phyloP scores from a whole-genome alignment of 176 grass and related monocot species.

The Poa pratensis region DNA sequence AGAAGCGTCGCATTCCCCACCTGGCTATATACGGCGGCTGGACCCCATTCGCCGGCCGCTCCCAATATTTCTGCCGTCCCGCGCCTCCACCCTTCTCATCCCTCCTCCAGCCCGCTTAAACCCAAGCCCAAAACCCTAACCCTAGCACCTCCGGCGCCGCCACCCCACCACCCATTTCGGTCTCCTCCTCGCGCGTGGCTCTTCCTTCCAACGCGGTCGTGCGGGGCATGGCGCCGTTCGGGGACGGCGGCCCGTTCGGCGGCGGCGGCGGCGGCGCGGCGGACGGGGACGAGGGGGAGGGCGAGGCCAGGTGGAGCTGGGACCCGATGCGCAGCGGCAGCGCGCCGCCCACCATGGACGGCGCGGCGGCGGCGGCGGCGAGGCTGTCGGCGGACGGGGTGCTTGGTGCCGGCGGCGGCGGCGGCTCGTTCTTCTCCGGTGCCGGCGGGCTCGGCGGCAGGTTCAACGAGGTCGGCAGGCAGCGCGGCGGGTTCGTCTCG shows the following conservation, averaged over 20 bases:
- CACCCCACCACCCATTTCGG: constrained; percentile 36
- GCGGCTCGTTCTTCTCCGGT: not conserved
- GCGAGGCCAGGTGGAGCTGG: not conserved
- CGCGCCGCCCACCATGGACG: constrained; percentile 84
- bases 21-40: not conserved
- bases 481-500: not conserved
- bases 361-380: constrained; percentile 30
- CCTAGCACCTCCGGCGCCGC: constrained; percentile 46
- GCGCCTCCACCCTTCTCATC: not conserved
- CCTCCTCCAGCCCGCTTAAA: not conserved
- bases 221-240: constrained; percentile 10
- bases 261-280: not conserved
- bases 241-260: not conserved
- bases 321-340: constrained; percentile 71
- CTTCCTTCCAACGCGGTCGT: too few relatives aligned
- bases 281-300: not conserved
- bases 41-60: not conserved
- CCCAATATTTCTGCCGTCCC: not conserved
- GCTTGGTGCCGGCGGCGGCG: constrained; percentile 43
- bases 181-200: too few relatives aligned
- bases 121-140: constrained; percentile 49
- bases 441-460: constrained; percentile 58
- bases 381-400: constrained; percentile 31
- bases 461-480: constrained; percentile 46
- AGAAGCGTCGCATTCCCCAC: too few relatives aligned